phyloP scores from a whole-genome alignment of 1,284 basidiomycete genomes.

The Ceratorhiza oryzae-sativae region DNA sequence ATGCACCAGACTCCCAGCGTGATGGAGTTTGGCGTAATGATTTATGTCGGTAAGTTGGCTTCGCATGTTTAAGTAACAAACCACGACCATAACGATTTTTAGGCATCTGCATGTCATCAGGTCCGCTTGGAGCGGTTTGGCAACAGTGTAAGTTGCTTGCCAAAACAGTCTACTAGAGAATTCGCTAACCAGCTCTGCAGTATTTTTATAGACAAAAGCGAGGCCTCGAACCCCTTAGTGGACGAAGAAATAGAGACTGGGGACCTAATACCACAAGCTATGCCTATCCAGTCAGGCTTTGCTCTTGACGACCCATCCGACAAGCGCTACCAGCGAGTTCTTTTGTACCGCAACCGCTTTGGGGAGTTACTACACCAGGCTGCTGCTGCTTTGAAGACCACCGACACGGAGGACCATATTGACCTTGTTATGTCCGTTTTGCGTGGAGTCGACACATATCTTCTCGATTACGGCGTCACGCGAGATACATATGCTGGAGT shows the following conservation, averaged over 20 bases:
- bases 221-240: not conserved
- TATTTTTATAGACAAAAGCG: slow-evolving; percentile 15
- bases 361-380: slow-evolving; percentile 77
- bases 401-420: slow-evolving; percentile 81
- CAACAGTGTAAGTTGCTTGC: slow-evolving; percentile 54
- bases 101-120: slow-evolving; percentile 71
- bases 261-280: slow-evolving; percentile 66
- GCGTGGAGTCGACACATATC: slow-evolving; percentile 74
- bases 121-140: slow-evolving; percentile 74
- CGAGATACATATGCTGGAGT: slow-evolving; percentile 64
- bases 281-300: slow-evolving; percentile 76
- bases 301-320: slow-evolving; percentile 78
- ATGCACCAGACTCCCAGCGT: slow-evolving; percentile 62
- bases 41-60: slow-evolving; percentile 78
- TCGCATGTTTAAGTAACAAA: not conserved
- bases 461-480: slow-evolving; percentile 76
- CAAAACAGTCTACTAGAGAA: not conserved
- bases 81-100: slow-evolving; percentile 27
- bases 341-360: slow-evolving; percentile 67
- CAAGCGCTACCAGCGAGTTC: slow-evolving; percentile 72
- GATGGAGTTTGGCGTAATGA: slow-evolving; percentile 85
- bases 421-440: slow-evolving; percentile 81
- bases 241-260: slow-evolving; percentile 32
- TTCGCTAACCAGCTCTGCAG: not conserved
- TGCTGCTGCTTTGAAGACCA: slow-evolving; percentile 63